Base-by-base conservation (phyloP, 2,329 filamentous ascomycete genomes). In the Sarocladiaceae sp. region DNA sequence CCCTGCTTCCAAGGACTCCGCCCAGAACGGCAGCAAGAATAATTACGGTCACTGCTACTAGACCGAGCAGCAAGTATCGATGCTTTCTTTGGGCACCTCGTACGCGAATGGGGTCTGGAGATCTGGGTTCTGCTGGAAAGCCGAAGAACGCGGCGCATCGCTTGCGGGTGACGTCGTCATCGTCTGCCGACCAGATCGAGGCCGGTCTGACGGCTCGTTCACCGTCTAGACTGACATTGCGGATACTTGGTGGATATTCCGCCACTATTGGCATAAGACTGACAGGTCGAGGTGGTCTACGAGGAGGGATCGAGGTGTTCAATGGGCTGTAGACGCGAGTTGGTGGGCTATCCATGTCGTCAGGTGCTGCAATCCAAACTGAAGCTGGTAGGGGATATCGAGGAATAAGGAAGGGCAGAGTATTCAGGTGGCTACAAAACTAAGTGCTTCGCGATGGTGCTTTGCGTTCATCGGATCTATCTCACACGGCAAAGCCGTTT, bases 241-340 rank as follows among this genome's bases (percentile, higher is more conserved):
- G 37, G 12, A 41, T 41, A 16, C 23, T 27, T 5, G 37, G 37
- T 4, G 37, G 37, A 16, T 41, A 41, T 29, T 41, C 37, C n/a
- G 37, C 19, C 6, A 41, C 37, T 3, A 41, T 41, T 4, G 37
- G 15, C n/a, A 41, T 23, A 19, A 41, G 3, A 18, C 15, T 29
- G 6, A 41, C 21, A 10, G 37, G 37, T 11, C 37, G 37, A 41
- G 37, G 37, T 3, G 37, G 37, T 12, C 37, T 10, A 19, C 37
- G 37, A 41, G 34, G 19, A 39, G 37, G 23, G 6, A 24, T 16
- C 12, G 37, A 16, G n/a, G 9, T 18, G 9, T 6, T 15, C 9
- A 18, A 4, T 12, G 37, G 37, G 5, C 15, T 10, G n/a, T 41
- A 41, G 3, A 15, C 29, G 26, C 10, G 18, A 3, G 11, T 6